Conservation (phyloP, 257 asterid genomes). For the Nyctanthes arbortristis region DNA sequence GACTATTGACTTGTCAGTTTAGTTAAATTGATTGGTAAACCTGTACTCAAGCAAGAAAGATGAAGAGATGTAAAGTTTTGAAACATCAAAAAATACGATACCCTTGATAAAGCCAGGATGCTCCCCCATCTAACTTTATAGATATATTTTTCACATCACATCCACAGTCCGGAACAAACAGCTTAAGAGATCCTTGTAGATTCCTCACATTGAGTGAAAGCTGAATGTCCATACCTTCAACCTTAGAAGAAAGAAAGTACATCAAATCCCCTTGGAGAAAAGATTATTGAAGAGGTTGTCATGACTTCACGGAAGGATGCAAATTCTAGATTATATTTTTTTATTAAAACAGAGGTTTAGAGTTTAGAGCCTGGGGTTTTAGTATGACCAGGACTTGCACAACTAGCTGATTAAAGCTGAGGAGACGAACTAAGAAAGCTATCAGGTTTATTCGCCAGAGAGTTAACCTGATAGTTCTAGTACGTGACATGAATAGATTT, state of each 20-base stretch:
- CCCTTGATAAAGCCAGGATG: slow-evolving; percentile 99
- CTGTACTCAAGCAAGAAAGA: background rate
- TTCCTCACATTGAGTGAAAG: slow-evolving; percentile 60
- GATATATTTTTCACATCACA: slow-evolving; percentile 70
- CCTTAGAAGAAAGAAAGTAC: slow-evolving; percentile 47
- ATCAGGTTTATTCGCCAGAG: too few species aligned
- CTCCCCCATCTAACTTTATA: slow-evolving; percentile 90
- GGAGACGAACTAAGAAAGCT: background rate
- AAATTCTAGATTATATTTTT: background rate
- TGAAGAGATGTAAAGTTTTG: slow-evolving; percentile 2
- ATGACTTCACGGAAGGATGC: slow-evolving; percentile 17
- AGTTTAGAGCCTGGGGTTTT: background rate
- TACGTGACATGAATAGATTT: background rate
- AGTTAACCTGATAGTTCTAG: background rate
- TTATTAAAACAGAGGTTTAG: background rate
- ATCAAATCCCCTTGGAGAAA: slow-evolving; percentile 15
- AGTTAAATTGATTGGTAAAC: background rate
- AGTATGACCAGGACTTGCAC: slow-evolving; percentile 1
- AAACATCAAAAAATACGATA: slow-evolving; percentile 33
- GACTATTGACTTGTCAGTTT: too few species aligned
- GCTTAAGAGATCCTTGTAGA: slow-evolving; percentile 64
- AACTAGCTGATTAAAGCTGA: background rate
- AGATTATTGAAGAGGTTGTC: background rate
- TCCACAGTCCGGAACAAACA: slow-evolving; percentile 74
- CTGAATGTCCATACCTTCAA: slow-evolving; percentile 77